A percentile compares a stretch with the other conserved stretches of the same genome.
phyloP scores from a whole-genome alignment of 495 filamentous ascomycete species.

The Lasiosphaeria hispida region DNA sequence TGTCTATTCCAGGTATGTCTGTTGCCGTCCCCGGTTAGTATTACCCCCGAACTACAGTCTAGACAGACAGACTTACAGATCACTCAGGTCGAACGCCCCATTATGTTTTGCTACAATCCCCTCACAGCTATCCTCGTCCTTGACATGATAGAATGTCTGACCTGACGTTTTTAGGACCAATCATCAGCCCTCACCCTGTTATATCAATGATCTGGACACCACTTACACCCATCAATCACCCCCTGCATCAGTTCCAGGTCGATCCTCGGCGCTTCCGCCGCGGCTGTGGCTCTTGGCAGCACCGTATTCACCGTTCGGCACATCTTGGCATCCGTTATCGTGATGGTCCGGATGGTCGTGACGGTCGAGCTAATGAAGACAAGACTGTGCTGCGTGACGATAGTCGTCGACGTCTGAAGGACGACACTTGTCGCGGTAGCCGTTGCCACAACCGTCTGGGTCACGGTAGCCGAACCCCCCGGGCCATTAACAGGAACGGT shows the following conservation, averaged over 20 bases:
- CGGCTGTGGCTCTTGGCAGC: background rate
- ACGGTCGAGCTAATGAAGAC: conserved; percentile 15
- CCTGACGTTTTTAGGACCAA: conserved; percentile 1
- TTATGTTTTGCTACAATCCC: conserved; percentile 11
- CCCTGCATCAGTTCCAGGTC: background rate
- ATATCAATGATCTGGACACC: background rate
- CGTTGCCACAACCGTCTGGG: conserved; percentile 8
- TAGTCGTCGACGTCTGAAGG: conserved; percentile 3
- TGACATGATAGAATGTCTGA: conserved; percentile 13
- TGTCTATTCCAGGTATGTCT: conserved; percentile 15
- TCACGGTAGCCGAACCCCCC: background rate
- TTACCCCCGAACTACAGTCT: background rate
- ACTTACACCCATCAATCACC: conserved; percentile 5
- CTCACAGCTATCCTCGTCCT: conserved; percentile 11
- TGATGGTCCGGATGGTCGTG: conserved; percentile 22
- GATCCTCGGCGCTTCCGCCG: background rate
- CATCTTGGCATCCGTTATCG: conserved; percentile 14
- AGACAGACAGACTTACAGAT: conserved; percentile 5
- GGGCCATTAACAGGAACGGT: too few relatives aligned
- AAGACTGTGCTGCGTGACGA: conserved; percentile 14
- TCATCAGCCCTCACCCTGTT: background rate
- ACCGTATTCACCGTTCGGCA: conserved; percentile 1
- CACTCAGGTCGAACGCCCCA: background rate
- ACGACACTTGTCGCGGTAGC: background rate
- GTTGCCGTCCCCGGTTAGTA: background rate